Percentiles rank a stretch among this genome's conserved stretches.
phyloP scores from a whole-genome alignment of 202 grass and related monocot species.

The Brachypodium distachyon region DNA sequence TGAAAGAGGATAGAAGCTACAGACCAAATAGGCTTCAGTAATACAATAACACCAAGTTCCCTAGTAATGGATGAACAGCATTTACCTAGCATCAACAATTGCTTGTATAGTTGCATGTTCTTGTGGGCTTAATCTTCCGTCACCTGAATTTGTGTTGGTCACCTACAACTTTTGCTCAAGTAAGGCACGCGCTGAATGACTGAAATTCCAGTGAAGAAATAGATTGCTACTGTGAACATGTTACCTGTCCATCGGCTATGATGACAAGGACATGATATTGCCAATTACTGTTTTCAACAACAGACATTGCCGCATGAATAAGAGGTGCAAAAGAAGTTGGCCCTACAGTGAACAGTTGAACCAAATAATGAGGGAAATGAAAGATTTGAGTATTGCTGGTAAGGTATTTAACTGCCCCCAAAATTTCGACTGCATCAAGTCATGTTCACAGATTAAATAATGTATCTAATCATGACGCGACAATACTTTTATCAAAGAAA shows the following conservation, averaged over 20 bases:
- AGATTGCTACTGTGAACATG: slow-evolving; percentile 9
- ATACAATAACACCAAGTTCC: slow-evolving; percentile 10
- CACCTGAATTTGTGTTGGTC: slow-evolving; percentile 26
- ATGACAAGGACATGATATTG: slow-evolving; percentile 97
- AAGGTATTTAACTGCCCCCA: neutral
- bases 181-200: slow-evolving; percentile 15
- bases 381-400: neutral
- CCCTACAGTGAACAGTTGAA: slow-evolving; percentile 44
- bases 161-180: slow-evolving; percentile 49
- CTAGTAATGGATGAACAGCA: slow-evolving; percentile 9
- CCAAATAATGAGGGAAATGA: neutral
- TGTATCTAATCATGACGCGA: neutral
- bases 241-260: slow-evolving; percentile 96
- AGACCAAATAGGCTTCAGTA: slow-evolving; percentile 21
- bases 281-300: slow-evolving; percentile 72
- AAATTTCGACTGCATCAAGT: neutral
- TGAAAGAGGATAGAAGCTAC: slow-evolving; percentile 90
- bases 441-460: neutral
- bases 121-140: slow-evolving; percentile 65
- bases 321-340: slow-evolving; percentile 95
- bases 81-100: slow-evolving; percentile 89
- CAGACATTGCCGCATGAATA: slow-evolving; percentile 63
- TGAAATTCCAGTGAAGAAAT: slow-evolving; percentile 15
- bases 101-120: slow-evolving; percentile 86
- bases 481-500: neutral